These are phyloP conservation scores for Talaromyces stipitatus DNA, from an alignment of 495 filamentous ascomycete species.

Conservation along the genomic window DNA sequence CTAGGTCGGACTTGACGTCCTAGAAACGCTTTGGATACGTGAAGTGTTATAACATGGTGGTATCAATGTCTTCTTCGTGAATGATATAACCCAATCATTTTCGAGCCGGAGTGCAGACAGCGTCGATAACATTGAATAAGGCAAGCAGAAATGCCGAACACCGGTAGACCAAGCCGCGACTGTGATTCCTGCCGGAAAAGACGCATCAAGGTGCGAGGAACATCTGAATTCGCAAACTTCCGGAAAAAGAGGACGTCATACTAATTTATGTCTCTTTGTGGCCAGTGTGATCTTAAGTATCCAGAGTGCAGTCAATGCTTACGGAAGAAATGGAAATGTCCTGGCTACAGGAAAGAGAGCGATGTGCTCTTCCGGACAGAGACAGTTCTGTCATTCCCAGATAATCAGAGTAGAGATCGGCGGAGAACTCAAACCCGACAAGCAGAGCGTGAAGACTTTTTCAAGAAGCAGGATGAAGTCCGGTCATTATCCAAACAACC, in stretches of 20 bases:
- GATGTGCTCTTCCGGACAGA: not conserved
- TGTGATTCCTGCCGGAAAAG: slow-evolving; percentile 3
- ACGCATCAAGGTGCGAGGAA: slow-evolving; percentile 6
- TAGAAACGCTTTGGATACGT: not conserved
- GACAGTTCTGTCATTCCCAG: not conserved
- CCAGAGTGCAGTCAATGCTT: slow-evolving; percentile 1
- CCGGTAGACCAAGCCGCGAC: slow-evolving; percentile 3
- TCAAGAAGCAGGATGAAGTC: not conserved
- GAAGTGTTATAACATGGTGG: not conserved
- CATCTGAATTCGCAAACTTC: not conserved
- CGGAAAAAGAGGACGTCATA: not conserved
- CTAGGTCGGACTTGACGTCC: not conserved
- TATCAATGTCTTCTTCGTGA: not conserved
- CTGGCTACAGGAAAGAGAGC: not conserved
- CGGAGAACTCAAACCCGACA: not conserved
- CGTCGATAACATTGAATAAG: not conserved
- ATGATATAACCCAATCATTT: not conserved
- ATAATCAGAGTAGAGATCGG: not conserved
- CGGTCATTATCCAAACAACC: not conserved
- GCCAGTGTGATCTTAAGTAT: not conserved
- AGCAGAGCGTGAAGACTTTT: not conserved
- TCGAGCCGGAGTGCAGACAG: not conserved
- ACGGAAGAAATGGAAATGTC: not conserved
- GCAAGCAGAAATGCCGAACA: not conserved
- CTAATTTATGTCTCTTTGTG: too few species aligned